Evolutionary conservation across 2,329 filamentous ascomycete species (phyloP).

Genomic region (Graphilbum sp.): DNA sequence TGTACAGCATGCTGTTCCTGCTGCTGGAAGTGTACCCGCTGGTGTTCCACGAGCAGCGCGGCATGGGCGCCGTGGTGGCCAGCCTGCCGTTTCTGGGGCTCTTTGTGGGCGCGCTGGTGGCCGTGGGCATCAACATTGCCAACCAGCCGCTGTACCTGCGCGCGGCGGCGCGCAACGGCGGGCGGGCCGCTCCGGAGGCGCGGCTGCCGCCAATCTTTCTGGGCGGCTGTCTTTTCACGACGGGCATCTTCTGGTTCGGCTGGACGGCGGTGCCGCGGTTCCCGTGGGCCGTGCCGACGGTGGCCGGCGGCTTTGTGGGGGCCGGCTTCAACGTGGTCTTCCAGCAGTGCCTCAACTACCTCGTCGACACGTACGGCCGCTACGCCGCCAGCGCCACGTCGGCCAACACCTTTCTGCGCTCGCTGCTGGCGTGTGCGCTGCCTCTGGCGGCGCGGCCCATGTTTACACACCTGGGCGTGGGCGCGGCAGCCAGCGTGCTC

Average conservation of each 20-base stretch:
- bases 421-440: slow-evolving; percentile 38
- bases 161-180: slow-evolving; percentile 20
- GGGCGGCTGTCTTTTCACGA: slow-evolving; percentile 23
- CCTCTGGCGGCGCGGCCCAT: slow-evolving; percentile 43
- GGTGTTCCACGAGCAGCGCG: slow-evolving; percentile 32
- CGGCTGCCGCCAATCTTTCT: slow-evolving; percentile 27
- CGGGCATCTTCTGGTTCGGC: slow-evolving; percentile 20
- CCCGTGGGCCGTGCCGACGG: slow-evolving; percentile 7
- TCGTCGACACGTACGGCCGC: slow-evolving; percentile 35
- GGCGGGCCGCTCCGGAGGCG: slow-evolving; percentile 20
- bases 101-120: slow-evolving; percentile 27
- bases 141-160: slow-evolving; percentile 27
- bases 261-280: slow-evolving; percentile 9
- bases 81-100: slow-evolving; percentile 34
- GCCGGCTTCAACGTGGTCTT: slow-evolving; percentile 29
- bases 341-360: slow-evolving; percentile 32
- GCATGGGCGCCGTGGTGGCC: slow-evolving; percentile 46
- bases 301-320: slow-evolving; percentile 20
- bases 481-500: slow-evolving; percentile 9
- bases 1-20: slow-evolving; percentile 39
- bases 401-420: slow-evolving; percentile 43
- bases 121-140: slow-evolving; percentile 32
- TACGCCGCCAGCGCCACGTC: slow-evolving; percentile 49
- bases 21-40: slow-evolving; percentile 38
- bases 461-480: slow-evolving; percentile 27